A percentile compares a stretch with the other conserved stretches of the same genome.
phyloP scores from a whole-genome alignment of 768 basidiomycete genomes.

The Tricholomella constricta region DNA sequence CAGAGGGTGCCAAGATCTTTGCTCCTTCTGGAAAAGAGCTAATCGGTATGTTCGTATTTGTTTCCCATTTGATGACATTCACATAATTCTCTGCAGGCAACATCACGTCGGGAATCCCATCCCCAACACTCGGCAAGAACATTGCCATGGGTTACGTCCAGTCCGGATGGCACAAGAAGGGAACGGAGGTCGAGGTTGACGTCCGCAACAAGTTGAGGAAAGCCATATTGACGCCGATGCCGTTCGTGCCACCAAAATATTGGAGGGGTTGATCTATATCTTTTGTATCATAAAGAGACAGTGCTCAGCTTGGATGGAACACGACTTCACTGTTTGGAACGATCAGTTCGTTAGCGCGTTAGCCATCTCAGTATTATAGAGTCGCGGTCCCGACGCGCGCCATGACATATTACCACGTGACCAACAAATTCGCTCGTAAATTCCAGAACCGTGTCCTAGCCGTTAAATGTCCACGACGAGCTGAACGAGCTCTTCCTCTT shows the following conservation, averaged over 20 bases:
- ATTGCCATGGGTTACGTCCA: constrained; percentile 95
- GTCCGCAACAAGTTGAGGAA: constrained; percentile 80
- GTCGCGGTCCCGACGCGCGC: no score
- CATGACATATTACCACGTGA: no score
- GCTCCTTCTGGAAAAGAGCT: constrained; percentile 52
- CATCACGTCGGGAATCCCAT: constrained; percentile 95
- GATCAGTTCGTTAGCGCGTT: no score
- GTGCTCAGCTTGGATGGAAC: neutral
- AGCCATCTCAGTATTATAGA: no score
- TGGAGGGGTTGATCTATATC: constrained; percentile 52
- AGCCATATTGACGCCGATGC: constrained; percentile 80
- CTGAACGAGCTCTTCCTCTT: neutral
- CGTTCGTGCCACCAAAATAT: constrained; percentile 84
- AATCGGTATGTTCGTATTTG: constrained; percentile 56
- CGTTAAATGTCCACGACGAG: neutral
- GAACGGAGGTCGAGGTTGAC: constrained; percentile 81
- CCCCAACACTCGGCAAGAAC: constrained; percentile 85
- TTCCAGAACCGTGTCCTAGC: neutral
- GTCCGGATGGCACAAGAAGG: constrained; percentile 87
- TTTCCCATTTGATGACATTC: constrained; percentile 6
- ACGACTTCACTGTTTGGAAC: no score
- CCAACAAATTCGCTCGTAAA: neutral
- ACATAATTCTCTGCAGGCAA: constrained; percentile 44
- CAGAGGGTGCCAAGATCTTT: constrained; percentile 82
- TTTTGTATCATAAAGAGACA: neutral